Evolutionary conservation across 108 stramenopile genomes (phyloP).

Genomic region (Poteriospumella lacustris): DNA sequence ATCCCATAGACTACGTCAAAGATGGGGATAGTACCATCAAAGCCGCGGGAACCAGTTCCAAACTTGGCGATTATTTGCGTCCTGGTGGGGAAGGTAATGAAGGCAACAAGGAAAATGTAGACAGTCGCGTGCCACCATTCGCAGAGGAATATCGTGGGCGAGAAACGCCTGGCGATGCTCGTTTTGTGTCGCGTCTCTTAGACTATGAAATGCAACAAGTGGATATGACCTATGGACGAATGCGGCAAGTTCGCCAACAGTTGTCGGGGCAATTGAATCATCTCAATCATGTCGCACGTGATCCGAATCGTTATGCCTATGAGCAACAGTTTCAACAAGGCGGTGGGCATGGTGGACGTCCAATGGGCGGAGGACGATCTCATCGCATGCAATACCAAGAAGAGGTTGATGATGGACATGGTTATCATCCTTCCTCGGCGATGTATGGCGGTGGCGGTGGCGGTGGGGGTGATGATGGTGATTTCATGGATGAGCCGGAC

Average conservation of each 20-base stretch:
- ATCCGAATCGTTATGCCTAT: too few species aligned
- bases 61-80: too few species aligned
- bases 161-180: too few species aligned
- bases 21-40: neutral
- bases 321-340: too few species aligned
- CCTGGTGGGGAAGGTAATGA: neutral
- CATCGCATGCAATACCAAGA: neutral
- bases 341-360: too few species aligned
- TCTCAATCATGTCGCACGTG: too few species aligned
- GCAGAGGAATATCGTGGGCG: neutral
- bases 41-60: too few species aligned
- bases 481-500: neutral
- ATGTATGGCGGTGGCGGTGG: neutral
- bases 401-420: neutral
- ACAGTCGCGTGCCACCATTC: neutral
- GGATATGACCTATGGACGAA: too few species aligned
- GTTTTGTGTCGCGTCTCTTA: too few species aligned
- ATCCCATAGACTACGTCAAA: neutral
- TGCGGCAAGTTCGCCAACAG: too few species aligned
- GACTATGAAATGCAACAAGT: too few species aligned
- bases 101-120: neutral
- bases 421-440: neutral
- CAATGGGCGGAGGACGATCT: neutral
- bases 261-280: too few species aligned
- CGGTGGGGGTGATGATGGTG: neutral